Conservation (phyloP, 2,329 filamentous ascomycete species). For the Botrytis medusae region DNA sequence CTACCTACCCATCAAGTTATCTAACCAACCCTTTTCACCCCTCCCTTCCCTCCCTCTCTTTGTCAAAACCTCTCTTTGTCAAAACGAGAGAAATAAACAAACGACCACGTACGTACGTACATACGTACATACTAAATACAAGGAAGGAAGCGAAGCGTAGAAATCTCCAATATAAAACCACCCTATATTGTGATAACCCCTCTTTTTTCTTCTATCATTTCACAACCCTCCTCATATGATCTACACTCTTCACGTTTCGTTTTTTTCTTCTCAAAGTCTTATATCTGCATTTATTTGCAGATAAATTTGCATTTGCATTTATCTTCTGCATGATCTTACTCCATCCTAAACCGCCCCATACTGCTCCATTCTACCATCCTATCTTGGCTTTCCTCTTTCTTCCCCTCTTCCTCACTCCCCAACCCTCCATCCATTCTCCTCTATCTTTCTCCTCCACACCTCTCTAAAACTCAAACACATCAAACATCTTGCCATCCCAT, state of each 20-base stretch:
- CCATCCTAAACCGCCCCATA: not conserved
- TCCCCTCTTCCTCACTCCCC: not conserved
- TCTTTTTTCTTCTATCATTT: not conserved
- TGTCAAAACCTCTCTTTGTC: no score
- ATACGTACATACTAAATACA: not conserved
- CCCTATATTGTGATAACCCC: not conserved
- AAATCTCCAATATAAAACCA: conserved; percentile 8
- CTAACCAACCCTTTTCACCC: no score
- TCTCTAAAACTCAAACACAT: not conserved
- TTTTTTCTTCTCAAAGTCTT: not conserved
- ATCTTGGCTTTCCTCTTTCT: not conserved
- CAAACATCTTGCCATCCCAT: not conserved
- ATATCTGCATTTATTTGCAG: not conserved
- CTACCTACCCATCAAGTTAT: no score
- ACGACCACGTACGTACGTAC: accelerated
- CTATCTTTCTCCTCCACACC: not conserved
- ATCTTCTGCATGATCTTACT: not conserved
- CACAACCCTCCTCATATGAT: not conserved
- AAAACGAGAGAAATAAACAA: not conserved
- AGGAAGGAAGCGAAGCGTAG: not conserved
- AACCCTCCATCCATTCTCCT: not conserved
- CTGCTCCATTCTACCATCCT: not conserved
- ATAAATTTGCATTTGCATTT: not conserved
- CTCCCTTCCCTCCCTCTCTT: accelerated
- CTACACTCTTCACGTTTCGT: not conserved